Conservation (phyloP, 139 green algal genomes). For the Microglena sp. region DNA sequence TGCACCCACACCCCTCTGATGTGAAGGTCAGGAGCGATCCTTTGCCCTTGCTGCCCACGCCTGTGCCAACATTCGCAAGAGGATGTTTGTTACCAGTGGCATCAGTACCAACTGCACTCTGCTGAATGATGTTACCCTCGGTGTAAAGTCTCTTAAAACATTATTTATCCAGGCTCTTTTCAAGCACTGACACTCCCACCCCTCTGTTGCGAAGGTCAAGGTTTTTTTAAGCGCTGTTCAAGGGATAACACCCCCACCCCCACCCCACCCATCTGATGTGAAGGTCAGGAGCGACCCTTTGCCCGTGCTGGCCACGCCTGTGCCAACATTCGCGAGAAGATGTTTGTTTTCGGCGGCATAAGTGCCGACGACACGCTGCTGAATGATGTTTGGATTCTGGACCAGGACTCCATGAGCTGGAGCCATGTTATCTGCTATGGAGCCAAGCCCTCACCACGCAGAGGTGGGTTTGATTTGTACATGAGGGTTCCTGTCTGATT, state of each 20-base stretch:
- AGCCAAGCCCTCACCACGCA: conserved; percentile 25
- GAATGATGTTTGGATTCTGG: conserved; percentile 64
- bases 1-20: too few species aligned
- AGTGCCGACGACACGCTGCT: conserved; percentile 37
- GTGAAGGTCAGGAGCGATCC: too few species aligned
- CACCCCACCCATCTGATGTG: too few species aligned
- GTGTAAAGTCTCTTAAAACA: too few species aligned
- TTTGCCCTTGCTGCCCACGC: conserved; percentile 30
- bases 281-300: too few species aligned
- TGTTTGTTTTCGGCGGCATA: conserved; percentile 64
- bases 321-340: conserved; percentile 41
- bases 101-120: conserved; percentile 34
- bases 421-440: conserved; percentile 38
- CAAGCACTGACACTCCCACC: too few species aligned
- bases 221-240: too few species aligned
- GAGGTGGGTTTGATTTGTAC: too few species aligned
- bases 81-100: conserved; percentile 64
- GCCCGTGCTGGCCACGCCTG: conserved; percentile 34
- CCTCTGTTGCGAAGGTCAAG: too few species aligned
- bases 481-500: neutral
- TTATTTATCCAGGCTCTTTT: too few species aligned
- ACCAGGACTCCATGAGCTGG: conserved; percentile 53
- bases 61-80: conserved; percentile 40
- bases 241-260: too few species aligned
- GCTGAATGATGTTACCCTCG: conserved; percentile 61